A percentile compares a stretch with the other conserved stretches of the same genome.
These are phyloP conservation scores for Trichoderma aggressivum DNA, from an alignment of 2,329 filamentous ascomycete species.

Conservation along the genomic window DNA sequence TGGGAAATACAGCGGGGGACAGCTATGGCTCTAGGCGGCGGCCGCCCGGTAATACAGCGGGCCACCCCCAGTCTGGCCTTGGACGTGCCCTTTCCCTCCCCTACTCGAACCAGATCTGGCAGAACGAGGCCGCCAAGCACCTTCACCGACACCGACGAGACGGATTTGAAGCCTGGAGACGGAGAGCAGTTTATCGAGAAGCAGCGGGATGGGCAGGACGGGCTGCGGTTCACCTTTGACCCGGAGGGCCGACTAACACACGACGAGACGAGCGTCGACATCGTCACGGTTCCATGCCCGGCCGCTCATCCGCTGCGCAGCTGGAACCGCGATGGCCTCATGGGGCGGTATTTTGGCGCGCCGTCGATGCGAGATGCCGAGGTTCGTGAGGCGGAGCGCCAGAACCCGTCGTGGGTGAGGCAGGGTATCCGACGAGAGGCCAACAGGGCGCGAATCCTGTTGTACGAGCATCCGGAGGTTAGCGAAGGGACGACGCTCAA, in stretches of 20 bases:
- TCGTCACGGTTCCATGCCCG: constrained; percentile 53
- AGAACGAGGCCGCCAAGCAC: constrained; percentile 7
- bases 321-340: constrained; percentile 50
- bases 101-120: constrained; percentile 14
- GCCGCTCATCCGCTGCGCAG: constrained; percentile 51
- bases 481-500: constrained; percentile 42
- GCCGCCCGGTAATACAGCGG: constrained; percentile 5
- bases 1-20: constrained; percentile 1
- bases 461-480: constrained; percentile 49
- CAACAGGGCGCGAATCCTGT: constrained; percentile 46
- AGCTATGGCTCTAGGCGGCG: constrained; percentile 23
- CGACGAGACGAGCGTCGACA: constrained; percentile 53
- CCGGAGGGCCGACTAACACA: constrained; percentile 38
- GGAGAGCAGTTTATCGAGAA: constrained; percentile 5
- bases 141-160: constrained; percentile 16
- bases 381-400: constrained; percentile 25
- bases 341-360: constrained; percentile 45
- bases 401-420: constrained; percentile 47
- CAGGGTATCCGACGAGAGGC: constrained; percentile 50
- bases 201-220: neutral
- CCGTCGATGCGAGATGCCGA: constrained; percentile 40
- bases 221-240: constrained; percentile 33
- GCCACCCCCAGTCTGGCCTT: constrained; percentile 15
- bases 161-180: constrained; percentile 11
- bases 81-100: neutral